phyloP scores from a whole-genome alignment of 2,329 filamentous ascomycete species.

The Epichloe hybrida region DNA sequence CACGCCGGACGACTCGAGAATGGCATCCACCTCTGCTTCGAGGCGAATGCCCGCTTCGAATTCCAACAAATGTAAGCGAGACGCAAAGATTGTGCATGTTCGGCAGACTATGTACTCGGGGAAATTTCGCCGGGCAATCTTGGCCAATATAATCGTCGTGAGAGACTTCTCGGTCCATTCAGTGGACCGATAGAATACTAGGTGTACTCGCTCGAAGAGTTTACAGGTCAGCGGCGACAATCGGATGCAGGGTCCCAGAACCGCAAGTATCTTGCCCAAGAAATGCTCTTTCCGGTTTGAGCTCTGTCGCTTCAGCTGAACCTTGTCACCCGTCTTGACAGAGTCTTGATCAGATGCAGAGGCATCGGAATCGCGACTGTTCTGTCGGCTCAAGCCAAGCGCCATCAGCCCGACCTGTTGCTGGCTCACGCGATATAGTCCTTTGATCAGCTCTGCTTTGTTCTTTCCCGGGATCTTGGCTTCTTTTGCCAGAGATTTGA shows the following conservation, averaged over 20 bases:
- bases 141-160: constrained; percentile 85
- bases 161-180: constrained; percentile 97
- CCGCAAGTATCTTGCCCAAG: constrained; percentile 59
- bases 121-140: constrained; percentile 78
- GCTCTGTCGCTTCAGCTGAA: constrained; percentile 15
- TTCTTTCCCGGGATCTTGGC: constrained; percentile 78
- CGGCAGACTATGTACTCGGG: constrained; percentile 82
- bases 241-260: constrained; percentile 72
- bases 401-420: constrained; percentile 65
- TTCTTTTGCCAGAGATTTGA: constrained; percentile 74
- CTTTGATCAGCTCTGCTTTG: constrained; percentile 64
- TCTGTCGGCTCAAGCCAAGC: constrained; percentile 50
- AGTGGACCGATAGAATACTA: constrained; percentile 91
- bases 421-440: constrained; percentile 60
- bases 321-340: constrained; percentile 7
- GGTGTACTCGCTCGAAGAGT: constrained; percentile 84
- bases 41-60: constrained; percentile 78
- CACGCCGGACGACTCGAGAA: constrained; percentile 67
- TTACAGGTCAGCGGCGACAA: constrained; percentile 59
- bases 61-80: constrained; percentile 62
- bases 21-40: constrained; percentile 67
- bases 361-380: constrained; percentile 40
- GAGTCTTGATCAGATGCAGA: constrained; percentile 29
- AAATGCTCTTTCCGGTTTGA: constrained; percentile 63
- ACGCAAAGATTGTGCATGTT: constrained; percentile 76